These are phyloP conservation scores for Apodospora peruviana DNA, from an alignment of 495 filamentous ascomycete genomes.

Conservation along the genomic window DNA sequence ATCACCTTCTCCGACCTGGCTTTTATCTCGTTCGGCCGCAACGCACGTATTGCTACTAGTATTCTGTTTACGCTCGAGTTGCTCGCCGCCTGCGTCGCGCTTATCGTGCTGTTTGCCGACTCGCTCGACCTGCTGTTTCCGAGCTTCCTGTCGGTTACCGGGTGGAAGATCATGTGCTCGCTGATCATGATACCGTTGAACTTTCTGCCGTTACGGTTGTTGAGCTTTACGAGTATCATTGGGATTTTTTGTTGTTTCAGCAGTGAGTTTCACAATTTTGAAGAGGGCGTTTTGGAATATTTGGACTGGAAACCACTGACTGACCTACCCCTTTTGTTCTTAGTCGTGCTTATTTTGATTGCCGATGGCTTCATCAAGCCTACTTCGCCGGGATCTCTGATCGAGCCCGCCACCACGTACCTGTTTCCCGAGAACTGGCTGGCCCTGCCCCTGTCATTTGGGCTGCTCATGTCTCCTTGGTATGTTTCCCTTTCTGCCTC, in stretches of 20 bases:
- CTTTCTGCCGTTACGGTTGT: constrained; percentile 75
- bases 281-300: too few species aligned
- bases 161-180: constrained; percentile 87
- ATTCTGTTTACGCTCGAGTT: constrained; percentile 86
- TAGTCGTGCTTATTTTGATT: constrained; percentile 75
- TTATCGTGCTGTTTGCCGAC: constrained; percentile 91
- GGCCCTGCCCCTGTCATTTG: constrained; percentile 86
- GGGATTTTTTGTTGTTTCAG: constrained; percentile 83
- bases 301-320: too few species aligned
- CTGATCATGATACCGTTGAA: constrained; percentile 75
- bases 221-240: constrained; percentile 87
- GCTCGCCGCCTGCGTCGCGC: constrained; percentile 80
- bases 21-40: constrained; percentile 83
- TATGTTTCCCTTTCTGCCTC: constrained; percentile 1
- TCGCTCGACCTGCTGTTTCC: constrained; percentile 77
- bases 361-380: constrained; percentile 82
- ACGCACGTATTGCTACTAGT: constrained; percentile 72
- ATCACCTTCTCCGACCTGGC: constrained; percentile 93
- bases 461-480: constrained; percentile 96
- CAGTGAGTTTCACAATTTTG: constrained; percentile 65
- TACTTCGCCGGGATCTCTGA: constrained; percentile 72
- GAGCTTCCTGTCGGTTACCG: constrained; percentile 53
- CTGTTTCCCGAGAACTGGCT: constrained; percentile 81
- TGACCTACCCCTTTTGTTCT: too few species aligned
- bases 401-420: constrained; percentile 73